Percentiles rank a stretch among this genome's conserved stretches.
phyloP scores from a whole-genome alignment of 495 filamentous ascomycete genomes.

The Bathelium albidoporum region DNA sequence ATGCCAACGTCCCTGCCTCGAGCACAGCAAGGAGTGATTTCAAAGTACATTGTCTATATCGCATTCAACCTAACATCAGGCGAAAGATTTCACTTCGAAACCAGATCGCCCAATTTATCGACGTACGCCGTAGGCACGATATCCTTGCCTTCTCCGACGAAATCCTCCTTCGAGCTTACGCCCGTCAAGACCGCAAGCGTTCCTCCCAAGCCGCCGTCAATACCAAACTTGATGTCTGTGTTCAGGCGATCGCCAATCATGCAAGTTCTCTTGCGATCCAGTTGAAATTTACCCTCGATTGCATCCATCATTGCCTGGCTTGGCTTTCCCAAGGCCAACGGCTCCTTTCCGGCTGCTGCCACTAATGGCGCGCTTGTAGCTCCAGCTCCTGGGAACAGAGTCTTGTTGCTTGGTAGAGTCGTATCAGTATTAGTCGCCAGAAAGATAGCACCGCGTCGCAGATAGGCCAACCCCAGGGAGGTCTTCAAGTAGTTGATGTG shows the following conservation, averaged over 20 bases:
- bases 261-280: constrained; percentile 75
- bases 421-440: constrained; percentile 88
- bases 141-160: constrained; percentile 49
- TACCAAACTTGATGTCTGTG: constrained; percentile 92
- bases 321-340: constrained; percentile 79
- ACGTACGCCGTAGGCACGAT: constrained; percentile 69
- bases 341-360: constrained; percentile 58
- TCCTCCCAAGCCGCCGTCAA: constrained; percentile 82
- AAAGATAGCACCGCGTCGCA: constrained; percentile 74
- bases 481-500: constrained; percentile 92
- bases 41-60: too few relatives aligned
- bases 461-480: constrained; percentile 71
- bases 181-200: constrained; percentile 89
- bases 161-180: constrained; percentile 71
- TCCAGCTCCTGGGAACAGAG: constrained; percentile 87
- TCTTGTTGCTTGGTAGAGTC: constrained; percentile 67
- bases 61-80: not conserved
- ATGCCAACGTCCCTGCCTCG: too few relatives aligned
- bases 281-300: constrained; percentile 86
- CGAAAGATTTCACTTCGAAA: constrained; percentile 14
- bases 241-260: constrained; percentile 95
- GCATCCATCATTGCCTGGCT: constrained; percentile 99
- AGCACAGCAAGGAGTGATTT: too few relatives aligned
- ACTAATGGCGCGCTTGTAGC: constrained; percentile 68
- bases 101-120: constrained; percentile 70